These are phyloP conservation scores for Colletotrichum sidae DNA, from an alignment of 2,329 filamentous ascomycete species.

Conservation along the genomic window DNA sequence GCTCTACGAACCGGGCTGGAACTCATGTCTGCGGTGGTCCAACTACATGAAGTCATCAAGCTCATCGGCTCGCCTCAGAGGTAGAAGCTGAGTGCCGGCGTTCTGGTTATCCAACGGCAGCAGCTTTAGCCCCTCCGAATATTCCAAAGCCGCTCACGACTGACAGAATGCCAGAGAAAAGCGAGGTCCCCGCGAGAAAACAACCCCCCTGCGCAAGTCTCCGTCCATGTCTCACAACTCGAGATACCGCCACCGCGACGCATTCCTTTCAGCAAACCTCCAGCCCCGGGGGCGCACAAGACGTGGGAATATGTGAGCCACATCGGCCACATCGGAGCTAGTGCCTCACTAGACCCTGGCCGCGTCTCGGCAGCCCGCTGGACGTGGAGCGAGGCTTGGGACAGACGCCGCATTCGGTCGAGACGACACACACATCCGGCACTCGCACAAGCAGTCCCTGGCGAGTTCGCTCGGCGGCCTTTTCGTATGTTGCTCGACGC, in stretches of 20 bases:
- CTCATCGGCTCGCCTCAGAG: not conserved
- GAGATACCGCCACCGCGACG: slow-evolving; percentile 4
- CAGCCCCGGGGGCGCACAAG: not conserved
- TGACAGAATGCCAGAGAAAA: too few species aligned
- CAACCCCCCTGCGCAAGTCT: too few species aligned
- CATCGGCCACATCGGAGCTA: slow-evolving; percentile 9
- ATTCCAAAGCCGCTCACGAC: too few species aligned
- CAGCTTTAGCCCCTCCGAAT: not conserved
- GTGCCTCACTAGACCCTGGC: not conserved
- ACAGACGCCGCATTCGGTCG: slow-evolving; percentile 19
- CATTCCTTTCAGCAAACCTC: slow-evolving; percentile 22
- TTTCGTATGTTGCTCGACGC: too few species aligned
- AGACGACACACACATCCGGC: not conserved
- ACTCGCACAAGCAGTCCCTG: not conserved
- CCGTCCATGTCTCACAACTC: slow-evolving; percentile 1
- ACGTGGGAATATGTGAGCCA: slow-evolving; percentile 1
- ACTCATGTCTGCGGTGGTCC: not conserved
- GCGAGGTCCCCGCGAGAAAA: not conserved
- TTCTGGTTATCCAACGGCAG: slow-evolving; percentile 25
- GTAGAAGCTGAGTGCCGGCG: not conserved
- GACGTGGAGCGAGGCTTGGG: not conserved
- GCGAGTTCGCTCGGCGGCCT: too few species aligned
- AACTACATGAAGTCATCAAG: not conserved
- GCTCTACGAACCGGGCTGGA: too few species aligned
- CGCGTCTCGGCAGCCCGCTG: not conserved